Evolutionary conservation across 2,329 filamentous ascomycete genomes (phyloP).

Genomic region (Ceratocystiopsis minuta): DNA sequence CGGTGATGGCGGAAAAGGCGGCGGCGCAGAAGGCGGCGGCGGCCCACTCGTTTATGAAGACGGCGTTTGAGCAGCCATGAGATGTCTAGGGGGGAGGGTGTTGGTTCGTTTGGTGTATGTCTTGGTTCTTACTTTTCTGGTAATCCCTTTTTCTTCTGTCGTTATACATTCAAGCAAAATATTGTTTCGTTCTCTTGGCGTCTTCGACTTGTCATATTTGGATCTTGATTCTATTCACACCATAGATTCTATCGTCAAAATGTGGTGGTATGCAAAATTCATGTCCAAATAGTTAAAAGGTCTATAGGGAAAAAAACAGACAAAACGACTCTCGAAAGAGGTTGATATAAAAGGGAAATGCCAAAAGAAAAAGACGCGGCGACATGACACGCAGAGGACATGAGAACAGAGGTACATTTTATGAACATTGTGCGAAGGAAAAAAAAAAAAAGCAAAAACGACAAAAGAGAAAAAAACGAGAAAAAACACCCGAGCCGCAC

Average conservation of each 20-base stretch:
- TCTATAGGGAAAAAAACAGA: neutral
- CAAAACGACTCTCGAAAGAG: neutral
- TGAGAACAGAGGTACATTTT: neutral
- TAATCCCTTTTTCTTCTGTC: too few relatives aligned
- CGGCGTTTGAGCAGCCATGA: constrained; percentile 32
- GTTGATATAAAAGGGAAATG: neutral
- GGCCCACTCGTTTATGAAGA: constrained; percentile 37
- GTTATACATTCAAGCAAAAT: too few relatives aligned
- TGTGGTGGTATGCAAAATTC: neutral
- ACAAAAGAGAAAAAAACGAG: neutral
- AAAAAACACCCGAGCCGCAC: neutral
- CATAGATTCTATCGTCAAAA: too few relatives aligned
- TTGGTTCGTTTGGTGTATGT: too few relatives aligned
- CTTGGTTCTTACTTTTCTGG: too few relatives aligned
- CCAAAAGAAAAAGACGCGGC: neutral
- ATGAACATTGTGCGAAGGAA: neutral
- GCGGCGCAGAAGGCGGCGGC: constrained; percentile 6
- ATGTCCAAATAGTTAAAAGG: neutral
- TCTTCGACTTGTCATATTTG: too few relatives aligned
- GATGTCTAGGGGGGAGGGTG: too few relatives aligned
- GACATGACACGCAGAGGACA: neutral
- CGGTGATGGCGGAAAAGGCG: constrained; percentile 8
- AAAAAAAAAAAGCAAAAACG: neutral
- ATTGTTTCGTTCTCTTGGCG: too few relatives aligned
- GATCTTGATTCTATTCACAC: too few relatives aligned